Base-by-base conservation (phyloP, 1,139 yeast species). In the Saccharomyces uvarum region DNA sequence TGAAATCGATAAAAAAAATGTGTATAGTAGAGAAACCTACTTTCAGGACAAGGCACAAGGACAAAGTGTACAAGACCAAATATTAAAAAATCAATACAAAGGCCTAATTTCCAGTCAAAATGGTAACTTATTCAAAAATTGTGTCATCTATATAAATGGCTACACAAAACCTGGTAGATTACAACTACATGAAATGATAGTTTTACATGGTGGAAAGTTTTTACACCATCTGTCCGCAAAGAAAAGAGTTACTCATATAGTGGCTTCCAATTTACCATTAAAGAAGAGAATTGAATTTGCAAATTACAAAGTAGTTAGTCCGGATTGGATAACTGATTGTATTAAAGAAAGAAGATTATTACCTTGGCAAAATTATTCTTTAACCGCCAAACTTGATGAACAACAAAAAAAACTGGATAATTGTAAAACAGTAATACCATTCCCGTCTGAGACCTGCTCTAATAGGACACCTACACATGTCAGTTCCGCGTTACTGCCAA, bases 121-220 rank as follows among this genome's bases (percentile, higher is more conserved):
- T 56, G 67, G 74, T 0, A 75, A 74, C 0, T 72, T 90, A 0
- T 90, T 93, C 65, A 63, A 71, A 52, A 82, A 78, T 2, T 87
- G 93, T 66, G 71, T 75, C 1, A 77, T 91, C 3, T 83, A 85
- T 66, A 89, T 93, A 24, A 91, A 90, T 65, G 99, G 99, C 0
- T 83, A 86, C 64, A 93, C 98, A 0, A 72, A 72, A 2, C 97
- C 98, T 0, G 82, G 93, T 5, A 77, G 89, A 14, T 75, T 79
- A 51, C 87, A 83, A 59, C 74, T 93, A 29, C 93, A 88, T 64
- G 77, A 84, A 55, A 65, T 88, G 60, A 83, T 93, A 4, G 81
- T 88, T 2, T 63, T 82, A 7, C 80, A 90, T 68, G 98, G 98
- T 0, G 99, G 99, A 0, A 77, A 74, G 55, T 88, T 88, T 61